phyloP scores from a whole-genome alignment of 2,329 filamentous ascomycete genomes.

The Mycosphaerelloides madeirae region DNA sequence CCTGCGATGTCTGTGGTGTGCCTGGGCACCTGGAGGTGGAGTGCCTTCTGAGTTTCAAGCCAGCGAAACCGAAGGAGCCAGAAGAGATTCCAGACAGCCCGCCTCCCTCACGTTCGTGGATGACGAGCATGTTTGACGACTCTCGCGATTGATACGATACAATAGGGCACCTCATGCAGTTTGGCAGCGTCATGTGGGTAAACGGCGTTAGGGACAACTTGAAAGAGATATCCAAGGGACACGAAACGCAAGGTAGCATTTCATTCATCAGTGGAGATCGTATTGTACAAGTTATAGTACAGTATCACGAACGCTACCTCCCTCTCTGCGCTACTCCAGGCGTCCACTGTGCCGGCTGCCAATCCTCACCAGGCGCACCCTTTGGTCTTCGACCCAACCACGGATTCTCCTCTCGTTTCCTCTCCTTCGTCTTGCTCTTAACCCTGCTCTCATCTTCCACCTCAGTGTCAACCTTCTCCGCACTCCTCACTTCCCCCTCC shows the following conservation, averaged over 20 bases:
- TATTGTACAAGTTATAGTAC: too few relatives aligned
- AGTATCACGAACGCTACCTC: slow-evolving; percentile 15
- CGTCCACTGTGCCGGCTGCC: slow-evolving; percentile 45
- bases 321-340: slow-evolving; percentile 36
- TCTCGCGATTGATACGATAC: too few relatives aligned
- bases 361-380: slow-evolving; percentile 41
- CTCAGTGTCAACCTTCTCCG: slow-evolving; percentile 31
- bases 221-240: too few relatives aligned
- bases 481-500: slow-evolving; percentile 29
- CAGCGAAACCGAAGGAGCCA: too few relatives aligned
- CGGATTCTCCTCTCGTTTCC: slow-evolving; percentile 32
- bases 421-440: slow-evolving; percentile 26
- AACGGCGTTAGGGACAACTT: too few relatives aligned
- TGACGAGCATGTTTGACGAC: too few relatives aligned
- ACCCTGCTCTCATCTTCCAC: slow-evolving; percentile 20
- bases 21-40: slow-evolving; percentile 24
- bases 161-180: too few relatives aligned
- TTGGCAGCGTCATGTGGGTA: too few relatives aligned
- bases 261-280: too few relatives aligned
- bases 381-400: slow-evolving; percentile 36
- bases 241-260: too few relatives aligned
- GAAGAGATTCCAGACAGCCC: too few relatives aligned
- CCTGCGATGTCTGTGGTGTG: slow-evolving; percentile 9
- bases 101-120: too few relatives aligned
- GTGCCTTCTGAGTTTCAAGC: slow-evolving; percentile 6